phyloP scores from a whole-genome alignment of 2,329 filamentous ascomycete genomes.

The Monilinia polystroma region DNA sequence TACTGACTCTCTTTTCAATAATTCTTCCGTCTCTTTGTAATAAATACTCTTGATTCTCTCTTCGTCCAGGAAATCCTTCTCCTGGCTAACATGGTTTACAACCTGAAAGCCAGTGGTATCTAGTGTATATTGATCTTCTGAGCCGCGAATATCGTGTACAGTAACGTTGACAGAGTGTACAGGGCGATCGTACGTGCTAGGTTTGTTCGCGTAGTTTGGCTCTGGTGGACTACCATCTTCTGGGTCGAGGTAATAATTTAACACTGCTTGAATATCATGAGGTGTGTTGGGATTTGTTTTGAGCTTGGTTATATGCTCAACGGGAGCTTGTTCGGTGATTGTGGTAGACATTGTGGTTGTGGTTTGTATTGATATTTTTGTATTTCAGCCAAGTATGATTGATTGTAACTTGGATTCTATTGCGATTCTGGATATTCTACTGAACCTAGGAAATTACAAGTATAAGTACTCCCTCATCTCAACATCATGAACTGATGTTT shows the following conservation, averaged over 20 bases:
- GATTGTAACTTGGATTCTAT: background rate
- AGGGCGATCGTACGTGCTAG: conserved; percentile 17
- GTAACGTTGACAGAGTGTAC: conserved; percentile 1
- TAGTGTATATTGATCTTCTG: conserved; percentile 45
- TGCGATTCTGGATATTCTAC: background rate
- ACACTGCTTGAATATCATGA: conserved; percentile 25
- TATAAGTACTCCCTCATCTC: conserved; percentile 11
- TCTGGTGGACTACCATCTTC: conserved; percentile 30
- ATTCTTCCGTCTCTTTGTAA: conserved; percentile 41
- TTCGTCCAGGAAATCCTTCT: conserved; percentile 42
- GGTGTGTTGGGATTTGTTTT: background rate
- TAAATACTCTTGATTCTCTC: conserved; percentile 41
- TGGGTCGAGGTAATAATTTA: conserved; percentile 30
- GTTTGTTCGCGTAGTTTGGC: conserved; percentile 25
- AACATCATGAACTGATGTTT: background rate
- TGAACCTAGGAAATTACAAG: background rate
- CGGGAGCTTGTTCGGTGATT: conserved; percentile 18
- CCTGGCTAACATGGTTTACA: conserved; percentile 40
- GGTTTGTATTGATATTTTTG: background rate
- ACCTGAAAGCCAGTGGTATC: conserved; percentile 45
- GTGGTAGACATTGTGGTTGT: conserved; percentile 14
- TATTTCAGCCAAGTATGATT: background rate
- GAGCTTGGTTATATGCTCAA: background rate
- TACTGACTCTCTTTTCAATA: conserved; percentile 40
- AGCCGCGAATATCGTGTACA: conserved; percentile 47